These are phyloP conservation scores for Wickerhamomyces canadensis DNA, from an alignment of 805 yeast species.

Conservation along the genomic window DNA sequence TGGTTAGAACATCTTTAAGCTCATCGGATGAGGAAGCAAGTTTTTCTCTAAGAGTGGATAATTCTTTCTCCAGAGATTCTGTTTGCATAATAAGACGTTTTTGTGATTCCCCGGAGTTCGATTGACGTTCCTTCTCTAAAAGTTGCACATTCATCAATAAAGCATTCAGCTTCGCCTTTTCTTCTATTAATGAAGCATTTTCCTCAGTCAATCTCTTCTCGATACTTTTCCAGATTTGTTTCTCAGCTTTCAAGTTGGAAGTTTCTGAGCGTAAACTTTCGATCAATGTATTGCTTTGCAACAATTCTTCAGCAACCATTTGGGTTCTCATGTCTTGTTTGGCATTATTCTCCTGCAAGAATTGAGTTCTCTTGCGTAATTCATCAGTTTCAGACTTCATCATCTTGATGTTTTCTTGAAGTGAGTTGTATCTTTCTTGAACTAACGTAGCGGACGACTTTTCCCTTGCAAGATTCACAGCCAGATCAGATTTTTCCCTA, in stretches of 20 bases:
- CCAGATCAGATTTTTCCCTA: conserved; percentile 39
- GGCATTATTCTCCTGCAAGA: conserved; percentile 36
- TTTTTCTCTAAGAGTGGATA: conserved; percentile 38
- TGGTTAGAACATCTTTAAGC: conserved; percentile 41
- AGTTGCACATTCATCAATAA: conserved; percentile 57
- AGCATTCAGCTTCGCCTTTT: conserved; percentile 52
- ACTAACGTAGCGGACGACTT: conserved; percentile 48
- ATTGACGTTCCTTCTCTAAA: conserved; percentile 55
- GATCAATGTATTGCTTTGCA: conserved; percentile 42
- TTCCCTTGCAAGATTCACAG: conserved; percentile 46
- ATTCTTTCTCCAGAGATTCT: conserved; percentile 42
- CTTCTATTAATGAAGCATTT: conserved; percentile 46
- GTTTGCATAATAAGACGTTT: conserved; percentile 44
- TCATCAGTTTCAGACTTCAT: conserved; percentile 41
- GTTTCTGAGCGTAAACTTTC: conserved; percentile 41
- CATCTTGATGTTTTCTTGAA: conserved; percentile 34
- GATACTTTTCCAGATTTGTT: conserved; percentile 39
- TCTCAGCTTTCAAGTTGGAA: conserved; percentile 49
- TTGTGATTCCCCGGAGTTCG: conserved; percentile 42
- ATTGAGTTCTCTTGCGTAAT: conserved; percentile 32
- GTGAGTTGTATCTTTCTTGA: conserved; percentile 42
- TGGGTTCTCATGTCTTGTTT: conserved; percentile 46
- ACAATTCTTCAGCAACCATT: conserved; percentile 46
- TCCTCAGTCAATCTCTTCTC: conserved; percentile 50
- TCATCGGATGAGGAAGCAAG: conserved; percentile 46